Conservation (phyloP, 495 filamentous ascomycete species). For the Friedmanniomyces simplex region DNA sequence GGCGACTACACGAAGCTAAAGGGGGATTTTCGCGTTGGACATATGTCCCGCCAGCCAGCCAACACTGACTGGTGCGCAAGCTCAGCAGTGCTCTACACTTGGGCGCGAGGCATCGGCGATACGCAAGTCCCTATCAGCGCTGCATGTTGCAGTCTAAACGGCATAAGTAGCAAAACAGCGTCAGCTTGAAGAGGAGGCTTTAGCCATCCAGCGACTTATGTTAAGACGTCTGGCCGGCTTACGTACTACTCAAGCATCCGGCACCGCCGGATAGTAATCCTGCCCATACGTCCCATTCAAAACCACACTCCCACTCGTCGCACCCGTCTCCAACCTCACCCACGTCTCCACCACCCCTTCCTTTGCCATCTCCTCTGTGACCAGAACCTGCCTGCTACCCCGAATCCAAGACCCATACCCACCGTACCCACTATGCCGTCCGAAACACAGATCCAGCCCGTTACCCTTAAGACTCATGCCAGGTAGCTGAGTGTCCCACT, state of each 20-base stretch:
- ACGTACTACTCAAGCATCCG: slow-evolving; percentile 3
- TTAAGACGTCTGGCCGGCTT: too few species aligned
- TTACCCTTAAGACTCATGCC: slow-evolving; percentile 32
- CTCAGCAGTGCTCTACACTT: too few species aligned
- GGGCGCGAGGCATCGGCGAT: too few species aligned
- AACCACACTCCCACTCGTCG: slow-evolving; percentile 44
- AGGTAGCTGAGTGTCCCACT: slow-evolving; percentile 25
- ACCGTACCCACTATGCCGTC: slow-evolving; percentile 61
- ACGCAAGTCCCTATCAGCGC: too few species aligned
- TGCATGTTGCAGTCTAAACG: too few species aligned
- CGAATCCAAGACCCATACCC: slow-evolving; percentile 58
- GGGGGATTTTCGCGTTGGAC: too few species aligned
- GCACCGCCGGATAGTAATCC: slow-evolving; percentile 42
- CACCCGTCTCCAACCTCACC: slow-evolving; percentile 53
- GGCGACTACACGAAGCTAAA: too few species aligned
- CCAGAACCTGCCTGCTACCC: slow-evolving; percentile 47
- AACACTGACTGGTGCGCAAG: too few species aligned
- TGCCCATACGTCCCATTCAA: slow-evolving; percentile 59
- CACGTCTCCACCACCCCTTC: slow-evolving; percentile 43
- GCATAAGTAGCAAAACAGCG: too few species aligned
- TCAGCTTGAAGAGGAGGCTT: too few species aligned
- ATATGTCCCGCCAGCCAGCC: too few species aligned
- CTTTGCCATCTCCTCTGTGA: slow-evolving; percentile 33
- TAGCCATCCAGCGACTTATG: too few species aligned
- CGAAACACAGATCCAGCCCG: slow-evolving; percentile 50